A percentile compares a stretch with the other conserved stretches of the same genome.
Evolutionary conservation across 306 rosid species (phyloP).

Genomic region (Quercus robur): DNA sequence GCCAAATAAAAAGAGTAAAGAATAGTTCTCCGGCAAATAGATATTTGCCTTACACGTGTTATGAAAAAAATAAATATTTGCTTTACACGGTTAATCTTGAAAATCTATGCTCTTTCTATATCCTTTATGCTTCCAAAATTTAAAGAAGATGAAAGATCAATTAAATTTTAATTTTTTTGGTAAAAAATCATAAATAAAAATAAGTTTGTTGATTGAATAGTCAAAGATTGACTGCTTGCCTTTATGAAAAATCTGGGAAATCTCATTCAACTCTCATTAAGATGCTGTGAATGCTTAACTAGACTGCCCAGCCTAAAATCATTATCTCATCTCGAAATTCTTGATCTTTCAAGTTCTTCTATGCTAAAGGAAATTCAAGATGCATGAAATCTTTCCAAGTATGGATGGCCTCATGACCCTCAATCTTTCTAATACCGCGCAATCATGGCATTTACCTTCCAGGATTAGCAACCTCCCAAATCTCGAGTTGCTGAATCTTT

Average conservation of each 20-base stretch:
- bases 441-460: slow-evolving; percentile 10
- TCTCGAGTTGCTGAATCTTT: slow-evolving; percentile 30
- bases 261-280: slow-evolving; percentile 14
- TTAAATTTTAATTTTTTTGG: too few relatives aligned
- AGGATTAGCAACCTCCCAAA: neutral
- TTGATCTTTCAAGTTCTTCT: slow-evolving; percentile 24
- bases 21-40: too few relatives aligned
- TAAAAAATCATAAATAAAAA: too few relatives aligned
- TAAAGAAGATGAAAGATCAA: too few relatives aligned
- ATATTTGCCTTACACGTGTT: too few relatives aligned
- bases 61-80: too few relatives aligned
- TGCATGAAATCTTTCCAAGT: neutral
- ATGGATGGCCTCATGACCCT: slow-evolving; percentile 20
- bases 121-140: accelerated
- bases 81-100: too few relatives aligned
- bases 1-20: too few relatives aligned
- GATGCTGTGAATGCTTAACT: neutral
- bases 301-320: slow-evolving; percentile 10
- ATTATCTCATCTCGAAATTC: slow-evolving; percentile 17
- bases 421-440: slow-evolving; percentile 22
- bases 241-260: neutral
- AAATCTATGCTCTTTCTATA: too few relatives aligned
- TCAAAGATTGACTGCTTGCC: slow-evolving; percentile 7
- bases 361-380: slow-evolving; percentile 13
- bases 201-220: too few relatives aligned